Conservation (phyloP, 1,284 basidiomycete genomes). For the Naganishia liquefaciens region DNA sequence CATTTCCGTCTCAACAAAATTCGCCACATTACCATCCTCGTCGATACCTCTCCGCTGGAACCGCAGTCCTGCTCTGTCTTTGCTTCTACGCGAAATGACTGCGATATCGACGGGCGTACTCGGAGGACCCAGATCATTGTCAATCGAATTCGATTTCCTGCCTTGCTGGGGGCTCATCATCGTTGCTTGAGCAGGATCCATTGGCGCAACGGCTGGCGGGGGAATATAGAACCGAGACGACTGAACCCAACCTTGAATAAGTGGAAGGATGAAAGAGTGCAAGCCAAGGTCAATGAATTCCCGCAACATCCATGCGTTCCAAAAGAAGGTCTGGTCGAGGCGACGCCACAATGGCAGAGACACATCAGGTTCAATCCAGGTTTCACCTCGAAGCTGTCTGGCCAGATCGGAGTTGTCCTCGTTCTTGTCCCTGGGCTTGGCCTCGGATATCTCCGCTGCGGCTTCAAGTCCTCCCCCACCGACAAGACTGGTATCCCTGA, state of each 20-base stretch:
- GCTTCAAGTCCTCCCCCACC: conserved; percentile 24
- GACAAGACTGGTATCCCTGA: background rate
- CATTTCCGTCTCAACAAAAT: conserved; percentile 62
- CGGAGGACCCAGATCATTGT: conserved; percentile 35
- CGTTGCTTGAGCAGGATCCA: conserved; percentile 18
- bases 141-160: conserved; percentile 33
- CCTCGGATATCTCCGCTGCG: conserved; percentile 29
- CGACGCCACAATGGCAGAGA: conserved; percentile 57
- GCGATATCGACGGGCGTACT: conserved; percentile 54
- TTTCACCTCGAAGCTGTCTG: conserved; percentile 35
- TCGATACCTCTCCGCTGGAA: conserved; percentile 61
- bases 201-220: conserved; percentile 3
- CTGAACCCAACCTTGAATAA: conserved; percentile 88
- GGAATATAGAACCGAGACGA: conserved; percentile 67
- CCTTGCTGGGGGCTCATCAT: conserved; percentile 33
- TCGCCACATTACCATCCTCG: conserved; percentile 59
- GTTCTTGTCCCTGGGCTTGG: background rate
- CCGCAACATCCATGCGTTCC: conserved; percentile 56
- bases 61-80: conserved; percentile 58
- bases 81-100: conserved; percentile 57
- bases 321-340: conserved; percentile 58
- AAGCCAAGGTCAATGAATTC: conserved; percentile 56
- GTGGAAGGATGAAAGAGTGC: conserved; percentile 77
- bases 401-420: conserved; percentile 17
- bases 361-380: conserved; percentile 54